These are phyloP conservation scores for Davidsoniella neocaledoniae DNA, from an alignment of 2,329 filamentous ascomycete genomes.

Conservation along the genomic window DNA sequence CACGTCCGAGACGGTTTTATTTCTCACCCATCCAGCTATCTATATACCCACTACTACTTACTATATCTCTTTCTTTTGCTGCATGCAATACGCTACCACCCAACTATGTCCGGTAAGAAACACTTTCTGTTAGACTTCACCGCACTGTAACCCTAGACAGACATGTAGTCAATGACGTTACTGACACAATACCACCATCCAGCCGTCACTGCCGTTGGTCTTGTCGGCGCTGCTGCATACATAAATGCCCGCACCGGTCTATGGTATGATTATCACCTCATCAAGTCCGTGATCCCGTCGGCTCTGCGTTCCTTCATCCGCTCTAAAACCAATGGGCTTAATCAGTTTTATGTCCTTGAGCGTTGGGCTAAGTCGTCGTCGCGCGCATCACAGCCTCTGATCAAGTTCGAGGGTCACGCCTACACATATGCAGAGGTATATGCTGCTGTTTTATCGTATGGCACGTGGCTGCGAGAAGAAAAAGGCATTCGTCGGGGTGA, in stretches of 20 bases:
- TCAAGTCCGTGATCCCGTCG: conserved; percentile 34
- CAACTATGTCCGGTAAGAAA: not conserved
- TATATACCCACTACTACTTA: not conserved
- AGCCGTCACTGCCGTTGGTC: conserved; percentile 28
- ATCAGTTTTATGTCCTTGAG: conserved; percentile 62
- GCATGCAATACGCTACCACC: not conserved
- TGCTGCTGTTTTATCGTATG: conserved; percentile 52
- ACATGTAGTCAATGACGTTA: not conserved
- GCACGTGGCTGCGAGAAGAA: conserved; percentile 52
- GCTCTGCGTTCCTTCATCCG: conserved; percentile 10
- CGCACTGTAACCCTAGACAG: not conserved
- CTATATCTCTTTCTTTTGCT: not conserved
- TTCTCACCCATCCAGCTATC: too few relatives aligned
- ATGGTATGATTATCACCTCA: conserved; percentile 45
- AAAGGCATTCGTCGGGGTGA: conserved; percentile 51
- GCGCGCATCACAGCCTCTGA: conserved; percentile 36
- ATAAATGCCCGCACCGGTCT: conserved; percentile 54
- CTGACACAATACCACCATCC: not conserved
- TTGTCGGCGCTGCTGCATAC: conserved; percentile 52
- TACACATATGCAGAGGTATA: conserved; percentile 69
- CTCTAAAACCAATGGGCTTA: conserved; percentile 37
- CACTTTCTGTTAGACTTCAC: not conserved
- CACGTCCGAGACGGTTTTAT: too few relatives aligned
- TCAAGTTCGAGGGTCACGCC: conserved; percentile 50
- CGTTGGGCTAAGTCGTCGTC: conserved; percentile 35